Evolutionary conservation across 805 yeast species (phyloP).

Genomic region (Dipodascus geniculatus): DNA sequence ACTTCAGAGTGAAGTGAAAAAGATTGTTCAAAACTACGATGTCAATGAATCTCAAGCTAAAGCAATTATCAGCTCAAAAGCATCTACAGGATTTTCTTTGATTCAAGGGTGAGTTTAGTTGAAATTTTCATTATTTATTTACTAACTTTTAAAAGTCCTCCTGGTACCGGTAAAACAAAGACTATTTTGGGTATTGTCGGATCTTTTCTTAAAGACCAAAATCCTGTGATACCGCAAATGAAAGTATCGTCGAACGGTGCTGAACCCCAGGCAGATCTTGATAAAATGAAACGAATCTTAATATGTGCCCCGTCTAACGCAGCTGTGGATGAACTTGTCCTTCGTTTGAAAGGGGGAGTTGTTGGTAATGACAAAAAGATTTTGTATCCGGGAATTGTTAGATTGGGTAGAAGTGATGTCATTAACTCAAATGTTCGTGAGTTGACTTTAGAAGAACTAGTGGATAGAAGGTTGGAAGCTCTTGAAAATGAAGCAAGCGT

Average conservation of each 20-base stretch:
- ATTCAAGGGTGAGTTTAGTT: slow-evolving; percentile 56
- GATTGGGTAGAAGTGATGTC: slow-evolving; percentile 85
- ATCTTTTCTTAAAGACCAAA: slow-evolving; percentile 33
- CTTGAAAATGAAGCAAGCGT: slow-evolving; percentile 18
- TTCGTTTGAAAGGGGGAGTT: slow-evolving; percentile 70
- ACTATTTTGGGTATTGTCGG: slow-evolving; percentile 91
- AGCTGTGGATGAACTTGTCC: slow-evolving; percentile 89
- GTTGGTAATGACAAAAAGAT: slow-evolving; percentile 29
- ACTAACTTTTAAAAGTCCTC: slow-evolving; percentile 40
- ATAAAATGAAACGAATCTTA: slow-evolving; percentile 45
- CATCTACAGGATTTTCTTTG: slow-evolving; percentile 65
- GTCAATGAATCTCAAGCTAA: slow-evolving; percentile 85
- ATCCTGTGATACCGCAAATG: slow-evolving; percentile 1
- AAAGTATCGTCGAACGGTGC: not conserved
- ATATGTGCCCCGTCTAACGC: slow-evolving; percentile 99
- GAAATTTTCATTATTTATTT: not conserved
- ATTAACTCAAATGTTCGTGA: slow-evolving; percentile 74
- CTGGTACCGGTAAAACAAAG: slow-evolving; percentile 98
- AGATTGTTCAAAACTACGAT: slow-evolving; percentile 37
- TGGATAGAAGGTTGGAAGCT: slow-evolving; percentile 45
- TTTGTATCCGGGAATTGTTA: slow-evolving; percentile 57
- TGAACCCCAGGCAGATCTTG: slow-evolving; percentile 1
- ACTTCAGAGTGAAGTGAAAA: slow-evolving; percentile 28
- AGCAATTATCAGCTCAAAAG: slow-evolving; percentile 68
- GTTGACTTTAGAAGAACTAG: slow-evolving; percentile 73